These are phyloP conservation scores for Saturnispora saitoi DNA, from an alignment of 805 yeast genomes.

Conservation along the genomic window DNA sequence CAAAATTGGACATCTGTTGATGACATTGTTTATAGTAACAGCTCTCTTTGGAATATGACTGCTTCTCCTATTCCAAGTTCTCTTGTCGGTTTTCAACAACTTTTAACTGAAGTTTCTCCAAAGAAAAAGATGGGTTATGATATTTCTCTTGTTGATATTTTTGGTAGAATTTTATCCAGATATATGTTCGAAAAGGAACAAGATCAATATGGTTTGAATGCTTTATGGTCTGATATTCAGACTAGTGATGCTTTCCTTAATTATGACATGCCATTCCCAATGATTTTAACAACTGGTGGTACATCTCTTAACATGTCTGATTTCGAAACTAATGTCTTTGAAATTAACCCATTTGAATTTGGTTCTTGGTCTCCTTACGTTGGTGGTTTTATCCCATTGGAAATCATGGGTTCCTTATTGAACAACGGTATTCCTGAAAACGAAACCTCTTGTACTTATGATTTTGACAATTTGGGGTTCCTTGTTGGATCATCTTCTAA, in stretches of 20 bases:
- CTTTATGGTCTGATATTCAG: conserved; percentile 47
- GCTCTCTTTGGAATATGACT: conserved; percentile 56
- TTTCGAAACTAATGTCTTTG: conserved; percentile 51
- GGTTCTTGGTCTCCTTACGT: conserved; percentile 80
- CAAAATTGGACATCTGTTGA: conserved; percentile 66
- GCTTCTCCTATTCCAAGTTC: conserved; percentile 47
- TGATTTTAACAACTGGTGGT: conserved; percentile 53
- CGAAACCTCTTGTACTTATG: conserved; percentile 42
- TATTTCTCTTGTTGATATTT: conserved; percentile 56
- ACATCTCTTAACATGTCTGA: conserved; percentile 40
- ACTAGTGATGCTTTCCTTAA: conserved; percentile 46
- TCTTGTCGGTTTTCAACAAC: conserved; percentile 39
- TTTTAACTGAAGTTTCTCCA: conserved; percentile 38
- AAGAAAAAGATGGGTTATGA: conserved; percentile 53
- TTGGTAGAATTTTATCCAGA: conserved; percentile 63
- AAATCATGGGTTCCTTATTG: conserved; percentile 59
- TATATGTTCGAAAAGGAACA: conserved; percentile 53
- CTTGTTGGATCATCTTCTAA: conserved; percentile 72
- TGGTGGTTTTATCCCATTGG: conserved; percentile 51
- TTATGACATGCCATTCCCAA: conserved; percentile 64
- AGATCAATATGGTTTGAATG: conserved; percentile 48
- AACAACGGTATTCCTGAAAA: conserved; percentile 45
- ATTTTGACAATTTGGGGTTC: conserved; percentile 73
- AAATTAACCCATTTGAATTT: conserved; percentile 57
- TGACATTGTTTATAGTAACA: conserved; percentile 34